phyloP scores from a whole-genome alignment of 1,284 basidiomycete species.

The Moesziomyces parantarcticus region DNA sequence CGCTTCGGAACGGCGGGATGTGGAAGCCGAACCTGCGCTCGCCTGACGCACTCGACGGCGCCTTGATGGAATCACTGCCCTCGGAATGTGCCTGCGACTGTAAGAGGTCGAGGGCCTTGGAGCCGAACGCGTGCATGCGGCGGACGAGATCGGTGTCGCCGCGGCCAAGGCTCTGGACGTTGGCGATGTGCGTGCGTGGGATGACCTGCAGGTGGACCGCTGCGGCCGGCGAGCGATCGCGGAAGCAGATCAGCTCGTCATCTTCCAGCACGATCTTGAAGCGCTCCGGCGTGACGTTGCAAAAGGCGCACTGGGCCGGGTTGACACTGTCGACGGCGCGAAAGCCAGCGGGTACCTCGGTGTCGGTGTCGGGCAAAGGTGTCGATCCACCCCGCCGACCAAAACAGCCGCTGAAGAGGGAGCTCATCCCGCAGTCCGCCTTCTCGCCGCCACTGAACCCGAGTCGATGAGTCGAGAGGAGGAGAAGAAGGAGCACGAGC shows the following conservation, averaged over 20 bases:
- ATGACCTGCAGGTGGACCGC: conserved; percentile 76
- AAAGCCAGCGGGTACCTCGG: conserved; percentile 12
- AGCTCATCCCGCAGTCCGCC: conserved; percentile 9
- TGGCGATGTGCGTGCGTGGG: conserved; percentile 73
- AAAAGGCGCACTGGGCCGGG: conserved; percentile 72
- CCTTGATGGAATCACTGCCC: background rate
- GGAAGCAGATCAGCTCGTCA: conserved; percentile 74
- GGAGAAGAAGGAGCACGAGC: too few species aligned
- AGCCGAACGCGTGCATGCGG: conserved; percentile 75
- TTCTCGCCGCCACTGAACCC: too few species aligned
- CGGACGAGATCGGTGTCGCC: conserved; percentile 69
- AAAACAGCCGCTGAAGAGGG: conserved; percentile 33
- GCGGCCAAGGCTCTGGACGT: conserved; percentile 71
- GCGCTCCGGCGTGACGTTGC: conserved; percentile 72
- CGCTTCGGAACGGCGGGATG: conserved; percentile 82
- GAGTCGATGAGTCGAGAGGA: background rate
- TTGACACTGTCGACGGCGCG: conserved; percentile 33
- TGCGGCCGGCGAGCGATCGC: conserved; percentile 75
- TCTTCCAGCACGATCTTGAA: conserved; percentile 77
- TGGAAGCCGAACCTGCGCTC: conserved; percentile 58
- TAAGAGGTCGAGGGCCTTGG: conserved; percentile 71
- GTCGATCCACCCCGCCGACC: background rate
- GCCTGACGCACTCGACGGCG: background rate
- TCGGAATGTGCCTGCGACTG: conserved; percentile 6
- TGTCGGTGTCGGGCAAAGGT: background rate